Evolutionary conservation across 192 early-diverging fungal genomes (phyloP).

Genomic region (Allomyces javanicus): DNA sequence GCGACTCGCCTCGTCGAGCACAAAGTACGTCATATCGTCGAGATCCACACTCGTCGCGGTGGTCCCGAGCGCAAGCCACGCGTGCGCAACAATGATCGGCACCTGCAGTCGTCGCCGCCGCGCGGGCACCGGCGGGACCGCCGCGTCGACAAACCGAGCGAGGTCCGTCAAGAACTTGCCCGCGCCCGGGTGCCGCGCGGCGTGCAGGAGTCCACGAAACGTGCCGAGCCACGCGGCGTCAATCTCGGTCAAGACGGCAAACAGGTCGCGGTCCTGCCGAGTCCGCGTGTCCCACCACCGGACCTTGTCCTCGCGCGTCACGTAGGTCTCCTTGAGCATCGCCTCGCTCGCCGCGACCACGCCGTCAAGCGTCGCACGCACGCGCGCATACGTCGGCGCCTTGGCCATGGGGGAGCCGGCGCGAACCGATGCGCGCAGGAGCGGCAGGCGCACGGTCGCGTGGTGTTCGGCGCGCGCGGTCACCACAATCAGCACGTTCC

Average conservation of each 20-base stretch:
- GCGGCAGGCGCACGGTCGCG: background rate
- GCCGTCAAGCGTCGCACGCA: background rate
- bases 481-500: background rate
- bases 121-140: too few relatives aligned
- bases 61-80: background rate
- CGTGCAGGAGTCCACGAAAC: slow-evolving; percentile 15
- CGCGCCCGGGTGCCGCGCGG: background rate
- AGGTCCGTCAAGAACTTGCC: too few relatives aligned
- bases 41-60: background rate
- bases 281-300: slow-evolving; percentile 66
- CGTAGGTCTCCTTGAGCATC: slow-evolving; percentile 24
- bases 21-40: background rate
- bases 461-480: background rate
- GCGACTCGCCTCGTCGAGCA: background rate
- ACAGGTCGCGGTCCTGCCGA: slow-evolving; percentile 47
- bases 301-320: slow-evolving; percentile 39
- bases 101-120: too few relatives aligned
- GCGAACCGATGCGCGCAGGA: background rate
- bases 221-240: slow-evolving; percentile 74
- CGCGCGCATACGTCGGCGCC: background rate
- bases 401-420: background rate
- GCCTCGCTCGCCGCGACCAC: slow-evolving; percentile 23
- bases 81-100: background rate
- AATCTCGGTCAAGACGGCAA: slow-evolving; percentile 35
- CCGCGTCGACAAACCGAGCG: too few relatives aligned